These are phyloP conservation scores for Panicum hallii DNA, from an alignment of 202 grass and related monocot genomes.

Conservation along the genomic window DNA sequence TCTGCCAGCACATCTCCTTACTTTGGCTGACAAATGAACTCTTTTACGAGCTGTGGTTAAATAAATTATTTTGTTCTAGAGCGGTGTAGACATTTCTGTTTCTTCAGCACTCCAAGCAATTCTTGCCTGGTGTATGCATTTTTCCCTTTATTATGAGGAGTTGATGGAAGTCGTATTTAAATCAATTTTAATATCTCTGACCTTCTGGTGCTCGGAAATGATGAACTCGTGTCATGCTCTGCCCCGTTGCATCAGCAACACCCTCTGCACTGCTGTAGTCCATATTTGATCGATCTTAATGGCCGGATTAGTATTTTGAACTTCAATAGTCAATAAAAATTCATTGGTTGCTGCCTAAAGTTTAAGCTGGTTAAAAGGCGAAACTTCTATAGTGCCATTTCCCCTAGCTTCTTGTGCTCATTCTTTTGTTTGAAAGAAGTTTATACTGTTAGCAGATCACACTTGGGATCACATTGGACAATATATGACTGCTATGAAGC, in stretches of 20 bases:
- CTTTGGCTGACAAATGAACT: slow-evolving; percentile 5
- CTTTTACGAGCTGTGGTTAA: neutral
- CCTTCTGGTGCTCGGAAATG: neutral
- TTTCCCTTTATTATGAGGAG: neutral
- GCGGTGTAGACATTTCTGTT: neutral
- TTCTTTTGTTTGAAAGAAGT: neutral
- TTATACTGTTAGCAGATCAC: neutral
- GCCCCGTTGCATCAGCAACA: neutral
- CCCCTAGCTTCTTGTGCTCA: neutral
- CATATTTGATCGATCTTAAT: neutral
- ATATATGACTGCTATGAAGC: neutral
- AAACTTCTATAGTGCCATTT: neutral
- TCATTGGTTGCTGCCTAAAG: slow-evolving; percentile 1
- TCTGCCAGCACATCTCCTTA: neutral
- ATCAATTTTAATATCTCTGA: neutral
- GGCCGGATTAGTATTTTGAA: slow-evolving; percentile 2
- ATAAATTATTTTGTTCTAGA: neutral
- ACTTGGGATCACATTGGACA: neutral
- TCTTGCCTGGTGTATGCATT: neutral
- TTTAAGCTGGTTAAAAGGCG: slow-evolving; percentile 6
- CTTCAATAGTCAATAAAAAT: slow-evolving; percentile 20
- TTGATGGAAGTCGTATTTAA: neutral
- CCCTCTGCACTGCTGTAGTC: neutral
- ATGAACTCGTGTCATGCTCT: neutral
- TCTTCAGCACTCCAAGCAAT: neutral